Evolutionary conservation across 2,329 filamentous ascomycete species (phyloP).

Genomic region (Claviceps cyperi): DNA sequence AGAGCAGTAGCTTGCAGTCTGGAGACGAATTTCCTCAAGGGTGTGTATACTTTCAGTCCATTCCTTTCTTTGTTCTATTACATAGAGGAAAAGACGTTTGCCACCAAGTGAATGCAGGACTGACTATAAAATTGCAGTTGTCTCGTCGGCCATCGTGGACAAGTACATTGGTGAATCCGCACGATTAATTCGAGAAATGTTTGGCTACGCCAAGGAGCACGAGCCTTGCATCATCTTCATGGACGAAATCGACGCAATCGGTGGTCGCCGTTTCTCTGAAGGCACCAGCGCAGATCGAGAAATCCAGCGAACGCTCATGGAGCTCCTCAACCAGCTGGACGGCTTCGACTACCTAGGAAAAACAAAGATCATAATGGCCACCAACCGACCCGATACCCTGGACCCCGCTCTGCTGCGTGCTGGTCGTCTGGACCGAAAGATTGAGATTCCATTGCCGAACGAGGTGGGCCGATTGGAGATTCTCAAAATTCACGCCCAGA

Average conservation of each 20-base stretch:
- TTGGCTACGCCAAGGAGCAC: conserved; percentile 97
- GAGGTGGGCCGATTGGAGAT: conserved; percentile 94
- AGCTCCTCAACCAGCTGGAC: conserved; percentile 94
- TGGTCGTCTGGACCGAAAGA: conserved; percentile 89
- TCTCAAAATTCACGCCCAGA: conserved; percentile 86
- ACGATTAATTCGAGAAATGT: conserved; percentile 96
- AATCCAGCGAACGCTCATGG: conserved; percentile 97
- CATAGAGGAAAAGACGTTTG: neutral
- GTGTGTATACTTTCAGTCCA: conserved; percentile 30
- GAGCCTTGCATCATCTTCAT: conserved; percentile 99
- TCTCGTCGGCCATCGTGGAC: conserved; percentile 97
- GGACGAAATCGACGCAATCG: conserved; percentile 99
- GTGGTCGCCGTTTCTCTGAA: conserved; percentile 89
- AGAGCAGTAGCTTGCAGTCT: conserved; percentile 90
- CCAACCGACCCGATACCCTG: conserved; percentile 90
- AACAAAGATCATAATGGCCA: conserved; percentile 99
- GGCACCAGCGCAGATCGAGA: conserved; percentile 95
- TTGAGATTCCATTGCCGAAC: conserved; percentile 93
- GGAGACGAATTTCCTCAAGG: conserved; percentile 97
- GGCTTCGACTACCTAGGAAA: conserved; percentile 98
- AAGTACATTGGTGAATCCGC: conserved; percentile 99
- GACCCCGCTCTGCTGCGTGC: conserved; percentile 87
- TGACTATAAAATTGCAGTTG: conserved; percentile 43
- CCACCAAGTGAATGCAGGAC: too few species aligned
- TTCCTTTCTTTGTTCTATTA: neutral